These are phyloP conservation scores for Parascedosporium putredinis DNA, from an alignment of 2,329 filamentous ascomycete genomes.

Conservation along the genomic window DNA sequence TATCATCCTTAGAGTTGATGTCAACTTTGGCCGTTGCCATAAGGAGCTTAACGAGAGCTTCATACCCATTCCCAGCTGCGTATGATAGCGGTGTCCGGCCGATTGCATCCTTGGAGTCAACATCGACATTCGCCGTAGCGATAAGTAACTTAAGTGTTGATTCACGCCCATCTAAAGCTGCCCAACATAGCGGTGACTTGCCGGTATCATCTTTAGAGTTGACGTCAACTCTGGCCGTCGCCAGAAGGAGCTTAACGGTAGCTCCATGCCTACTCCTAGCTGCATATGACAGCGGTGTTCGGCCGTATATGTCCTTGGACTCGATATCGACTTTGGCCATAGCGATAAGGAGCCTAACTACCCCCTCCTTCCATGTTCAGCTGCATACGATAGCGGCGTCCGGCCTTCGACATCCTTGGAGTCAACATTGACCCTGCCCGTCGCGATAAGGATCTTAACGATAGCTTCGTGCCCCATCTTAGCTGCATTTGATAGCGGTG, in stretches of 20 bases:
- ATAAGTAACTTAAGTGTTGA: background rate
- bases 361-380: too few species aligned
- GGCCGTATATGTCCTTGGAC: background rate
- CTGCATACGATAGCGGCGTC: too few species aligned
- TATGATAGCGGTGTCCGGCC: conserved; percentile 1
- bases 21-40: background rate
- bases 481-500: background rate
- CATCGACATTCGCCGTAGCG: background rate
- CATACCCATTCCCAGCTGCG: background rate
- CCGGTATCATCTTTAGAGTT: background rate
- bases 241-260: conserved; percentile 1
- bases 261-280: background rate
- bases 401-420: too few species aligned
- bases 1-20: background rate
- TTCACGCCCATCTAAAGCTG: background rate
- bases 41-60: background rate
- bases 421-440: background rate
- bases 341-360: conserved; percentile 6
- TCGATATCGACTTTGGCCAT: conserved; percentile 1
- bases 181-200: background rate
- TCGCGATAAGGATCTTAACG: background rate
- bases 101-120: background rate
- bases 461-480: background rate
- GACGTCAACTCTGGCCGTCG: background rate
- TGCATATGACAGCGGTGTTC: background rate